These are phyloP conservation scores for Hypholoma sublateritium DNA, from an alignment of 768 basidiomycete species.

Conservation along the genomic window DNA sequence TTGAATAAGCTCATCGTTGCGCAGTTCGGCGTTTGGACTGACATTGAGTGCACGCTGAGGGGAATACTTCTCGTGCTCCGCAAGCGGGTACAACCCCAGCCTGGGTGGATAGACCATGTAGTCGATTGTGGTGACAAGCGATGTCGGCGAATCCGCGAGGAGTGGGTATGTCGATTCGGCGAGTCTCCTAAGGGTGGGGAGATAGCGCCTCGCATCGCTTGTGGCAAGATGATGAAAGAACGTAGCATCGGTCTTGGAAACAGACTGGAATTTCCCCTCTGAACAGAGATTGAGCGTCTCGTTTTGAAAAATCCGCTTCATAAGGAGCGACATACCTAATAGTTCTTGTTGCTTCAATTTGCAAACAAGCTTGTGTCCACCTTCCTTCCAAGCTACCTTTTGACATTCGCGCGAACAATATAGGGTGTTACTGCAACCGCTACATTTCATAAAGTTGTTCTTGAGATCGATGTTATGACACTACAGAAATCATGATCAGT, in stretches of 20 bases:
- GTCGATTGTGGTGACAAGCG: slow-evolving; percentile 33
- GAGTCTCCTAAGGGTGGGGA: slow-evolving; percentile 22
- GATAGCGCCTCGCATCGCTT: slow-evolving; percentile 29
- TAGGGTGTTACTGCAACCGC: slow-evolving; percentile 31
- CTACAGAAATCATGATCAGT: slow-evolving; percentile 13
- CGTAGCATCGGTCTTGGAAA: slow-evolving; percentile 29
- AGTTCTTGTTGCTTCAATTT: slow-evolving; percentile 37
- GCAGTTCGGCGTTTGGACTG: slow-evolving; percentile 28
- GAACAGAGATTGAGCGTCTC: neutral
- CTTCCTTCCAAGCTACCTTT: slow-evolving; percentile 33
- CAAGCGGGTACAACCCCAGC: slow-evolving; percentile 26
- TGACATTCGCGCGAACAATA: slow-evolving; percentile 43
- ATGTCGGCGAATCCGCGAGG: slow-evolving; percentile 12
- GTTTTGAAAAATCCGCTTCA: neutral
- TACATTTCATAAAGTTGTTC: slow-evolving; percentile 34
- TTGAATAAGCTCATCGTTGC: slow-evolving; percentile 38
- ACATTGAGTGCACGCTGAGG: slow-evolving; percentile 12
- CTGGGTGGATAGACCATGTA: slow-evolving; percentile 28
- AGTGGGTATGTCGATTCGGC: slow-evolving; percentile 26
- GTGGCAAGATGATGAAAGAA: slow-evolving; percentile 37
- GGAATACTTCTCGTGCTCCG: slow-evolving; percentile 20
- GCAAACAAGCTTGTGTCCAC: slow-evolving; percentile 34
- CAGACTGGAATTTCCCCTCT: slow-evolving; percentile 32
- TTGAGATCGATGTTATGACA: slow-evolving; percentile 34
- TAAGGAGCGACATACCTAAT: slow-evolving; percentile 21